Percentiles rank a stretch among this genome's conserved stretches.
These are phyloP conservation scores for Hysterium pulicare DNA, from an alignment of 2,329 filamentous ascomycete genomes.

Conservation along the genomic window DNA sequence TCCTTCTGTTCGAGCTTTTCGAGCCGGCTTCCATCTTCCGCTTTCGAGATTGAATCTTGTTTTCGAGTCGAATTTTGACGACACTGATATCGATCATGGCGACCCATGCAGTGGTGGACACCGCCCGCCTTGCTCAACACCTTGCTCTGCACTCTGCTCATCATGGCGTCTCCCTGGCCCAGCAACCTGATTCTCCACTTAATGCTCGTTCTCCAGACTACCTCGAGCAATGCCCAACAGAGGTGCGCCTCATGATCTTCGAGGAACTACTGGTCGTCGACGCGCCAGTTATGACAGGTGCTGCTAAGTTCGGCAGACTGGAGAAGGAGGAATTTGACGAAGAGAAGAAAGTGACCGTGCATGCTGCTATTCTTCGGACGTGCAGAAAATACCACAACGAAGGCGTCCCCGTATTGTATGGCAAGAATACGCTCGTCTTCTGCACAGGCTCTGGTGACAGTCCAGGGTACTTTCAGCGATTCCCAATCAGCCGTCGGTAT, in stretches of 20 bases:
- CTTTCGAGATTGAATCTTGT: too few species aligned
- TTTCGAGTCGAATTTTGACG: too few species aligned
- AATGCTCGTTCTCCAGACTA: too few species aligned
- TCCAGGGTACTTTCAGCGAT: conserved; percentile 14
- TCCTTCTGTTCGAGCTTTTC: too few species aligned
- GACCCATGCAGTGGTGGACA: too few species aligned
- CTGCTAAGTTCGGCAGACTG: conserved; percentile 10
- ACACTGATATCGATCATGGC: too few species aligned
- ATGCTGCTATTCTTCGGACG: conserved; percentile 18
- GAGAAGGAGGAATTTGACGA: conserved; percentile 10
- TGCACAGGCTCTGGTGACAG: conserved; percentile 12
- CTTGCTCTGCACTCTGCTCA: too few species aligned
- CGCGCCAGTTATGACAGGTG: conserved; percentile 12
- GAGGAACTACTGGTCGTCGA: conserved; percentile 12
- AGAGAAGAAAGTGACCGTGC: conserved; percentile 2
- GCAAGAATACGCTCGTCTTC: conserved; percentile 15
- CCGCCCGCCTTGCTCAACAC: too few species aligned
- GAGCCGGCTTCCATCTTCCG: too few species aligned
- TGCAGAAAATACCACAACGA: conserved; percentile 17
- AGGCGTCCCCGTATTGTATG: conserved; percentile 14
- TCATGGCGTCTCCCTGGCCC: too few species aligned
- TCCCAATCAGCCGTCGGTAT: conserved; percentile 11
- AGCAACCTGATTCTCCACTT: too few species aligned
- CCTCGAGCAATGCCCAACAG: conserved; percentile 8
- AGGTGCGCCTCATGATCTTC: conserved; percentile 19